phyloP scores from a whole-genome alignment of 768 basidiomycete genomes.

The Mycena venus region DNA sequence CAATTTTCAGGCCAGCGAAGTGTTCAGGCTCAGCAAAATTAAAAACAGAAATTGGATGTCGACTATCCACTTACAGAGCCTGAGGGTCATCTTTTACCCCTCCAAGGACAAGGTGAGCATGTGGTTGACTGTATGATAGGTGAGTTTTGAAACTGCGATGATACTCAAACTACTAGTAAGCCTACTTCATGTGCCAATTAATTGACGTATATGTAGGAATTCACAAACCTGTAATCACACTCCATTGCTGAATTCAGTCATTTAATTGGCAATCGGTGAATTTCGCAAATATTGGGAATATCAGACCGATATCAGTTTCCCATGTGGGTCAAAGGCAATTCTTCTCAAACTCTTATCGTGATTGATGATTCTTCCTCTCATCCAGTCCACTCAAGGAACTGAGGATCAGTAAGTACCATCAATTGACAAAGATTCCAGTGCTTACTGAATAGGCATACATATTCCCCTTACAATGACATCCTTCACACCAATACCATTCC shows the following conservation, averaged over 20 bases:
- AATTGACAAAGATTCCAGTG: not conserved
- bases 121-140: slow-evolving; percentile 20
- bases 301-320: no score
- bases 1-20: slow-evolving; percentile 28
- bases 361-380: no score
- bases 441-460: not conserved
- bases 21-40: slow-evolving; percentile 28
- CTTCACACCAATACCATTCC: slow-evolving; percentile 4
- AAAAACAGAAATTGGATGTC: slow-evolving; percentile 30
- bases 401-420: not conserved
- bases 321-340: no score
- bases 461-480: not conserved
- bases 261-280: no score
- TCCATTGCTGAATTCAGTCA: no score
- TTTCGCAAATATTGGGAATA: no score
- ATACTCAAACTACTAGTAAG: no score
- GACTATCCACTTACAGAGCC: slow-evolving; percentile 19
- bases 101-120: slow-evolving; percentile 20
- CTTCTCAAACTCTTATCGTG: no score
- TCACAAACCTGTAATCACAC: not conserved
- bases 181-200: not conserved
- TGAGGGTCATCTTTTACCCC: slow-evolving; percentile 27
- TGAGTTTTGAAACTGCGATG: not conserved
- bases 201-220: not conserved
- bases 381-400: not conserved